Evolutionary conservation across 495 filamentous ascomycete genomes (phyloP), one percentile per base, ranked within the genome.

Genomic region (Xylaria flabelliformis): DNA sequence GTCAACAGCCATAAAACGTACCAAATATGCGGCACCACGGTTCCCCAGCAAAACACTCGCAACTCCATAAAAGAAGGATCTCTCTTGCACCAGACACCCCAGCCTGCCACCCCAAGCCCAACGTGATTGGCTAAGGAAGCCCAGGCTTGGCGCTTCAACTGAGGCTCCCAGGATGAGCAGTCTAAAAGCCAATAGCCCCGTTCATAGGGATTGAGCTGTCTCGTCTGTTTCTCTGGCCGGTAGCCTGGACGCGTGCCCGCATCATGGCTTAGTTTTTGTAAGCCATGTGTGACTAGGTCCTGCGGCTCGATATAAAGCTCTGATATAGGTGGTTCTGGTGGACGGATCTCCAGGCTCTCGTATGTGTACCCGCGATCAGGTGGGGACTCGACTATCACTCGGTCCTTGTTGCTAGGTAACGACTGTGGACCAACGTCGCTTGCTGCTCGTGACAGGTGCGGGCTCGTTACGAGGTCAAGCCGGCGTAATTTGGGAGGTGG

Each of bases 181-280:
- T 85, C 83, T 2, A 94, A 59, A 15, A 80, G 76, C 92, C 92
- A 95, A 77, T 91, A 87, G 21, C 92, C 92, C 39, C 92, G 81
- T 75, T 95, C 92, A 19, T 88, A 83, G 0, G 78, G 78, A 10
- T 86, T 81, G 0, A 92, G 81, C 0, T 75, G 73, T 6, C 92
- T 86, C 4, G 79, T 77, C 76, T 88, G 84, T 0, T 72, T 69
- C n/a, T 70, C 64, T 2, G 90, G 90, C n/a, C 74, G 82, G 76
- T 86, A 93, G 0, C 85, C 86, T 4, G 77, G 80, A 0, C 73
- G 12, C 4, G 88, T 83, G 7, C 85, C 81, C 50, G 91, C 84
- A 10, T 89, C 85, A 4, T 73, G 66, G 0, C 85, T 83, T 4
- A 92, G 80, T 74, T 86, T 82, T 3, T 79, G 74, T 17, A 93